Base-by-base conservation (phyloP, 2,329 filamentous ascomycete genomes). In the Leptographium galeiforme region DNA sequence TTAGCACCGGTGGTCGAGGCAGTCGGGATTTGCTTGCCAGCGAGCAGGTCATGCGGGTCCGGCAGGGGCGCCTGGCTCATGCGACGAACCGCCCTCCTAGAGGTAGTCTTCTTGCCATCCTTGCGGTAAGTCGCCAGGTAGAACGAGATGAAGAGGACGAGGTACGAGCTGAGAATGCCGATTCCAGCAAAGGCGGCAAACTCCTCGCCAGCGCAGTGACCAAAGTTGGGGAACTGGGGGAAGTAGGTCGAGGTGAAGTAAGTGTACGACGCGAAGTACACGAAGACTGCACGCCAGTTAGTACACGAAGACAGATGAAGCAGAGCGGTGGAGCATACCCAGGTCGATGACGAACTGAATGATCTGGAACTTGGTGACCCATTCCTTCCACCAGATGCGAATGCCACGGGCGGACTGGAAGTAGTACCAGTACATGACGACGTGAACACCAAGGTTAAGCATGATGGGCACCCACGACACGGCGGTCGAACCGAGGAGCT, bases 341-440 rank as follows among this genome's bases (percentile, higher is more conserved):
- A 97, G 85, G 71, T 96, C 91, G 69, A 97, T 91, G 68, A 97
- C 80, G 74, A 97, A 97, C 70, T 97, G 91, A 64, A 87, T 82
- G 70, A 97, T 97, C 73, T 97, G 91, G 66, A 96, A 85, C 66
- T 90, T 87, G 63, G 91, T 97, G 68, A 97, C 94, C 85, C 91
- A 97, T 74, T 96, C 89, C 85, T 97, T 97, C 91, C 91, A 97
- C 90, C 90, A 96, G 72, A 96, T 93, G 65, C 84, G 85, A 70
- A 97, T 82, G 62, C 93, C 93, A 62, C 91, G 89, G 53, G 91
- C 90, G 66, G 88, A 91, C 79, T 97, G 91, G 84, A 97, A 97
- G 81, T 97, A 97, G 83, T 97, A 97, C 90, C 90, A 96, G 84
- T 97, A 97, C 91, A 97, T 97, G 67, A 96, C 87, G 55, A 97